phyloP scores from a whole-genome alignment of 495 filamentous ascomycete species.

The Durotheca rogersii region DNA sequence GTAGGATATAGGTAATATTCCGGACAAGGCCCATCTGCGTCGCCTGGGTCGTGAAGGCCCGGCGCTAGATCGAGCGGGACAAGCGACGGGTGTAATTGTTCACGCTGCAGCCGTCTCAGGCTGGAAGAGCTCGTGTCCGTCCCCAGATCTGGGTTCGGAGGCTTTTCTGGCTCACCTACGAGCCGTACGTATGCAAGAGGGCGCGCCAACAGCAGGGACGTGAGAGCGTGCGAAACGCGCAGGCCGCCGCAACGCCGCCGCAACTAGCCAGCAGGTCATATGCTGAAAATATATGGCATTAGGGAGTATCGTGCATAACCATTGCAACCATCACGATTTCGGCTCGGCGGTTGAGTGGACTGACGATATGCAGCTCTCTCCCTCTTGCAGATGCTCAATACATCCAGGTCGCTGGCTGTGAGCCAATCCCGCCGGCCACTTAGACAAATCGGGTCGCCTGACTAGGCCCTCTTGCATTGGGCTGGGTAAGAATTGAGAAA shows the following conservation, averaged over 20 bases:
- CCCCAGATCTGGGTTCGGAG: slow-evolving; percentile 30
- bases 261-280: slow-evolving; percentile 35
- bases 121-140: slow-evolving; percentile 25
- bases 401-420: slow-evolving; percentile 31
- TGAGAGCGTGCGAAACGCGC: slow-evolving; percentile 27
- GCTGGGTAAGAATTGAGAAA: slow-evolving; percentile 34
- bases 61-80: slow-evolving; percentile 28
- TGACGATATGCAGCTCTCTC: slow-evolving; percentile 34
- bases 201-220: slow-evolving; percentile 23
- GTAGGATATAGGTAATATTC: too few species aligned
- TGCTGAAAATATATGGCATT: slow-evolving; percentile 35
- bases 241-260: slow-evolving; percentile 18
- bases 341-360: slow-evolving; percentile 35
- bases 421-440: slow-evolving; percentile 39
- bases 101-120: too few species aligned
- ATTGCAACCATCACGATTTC: slow-evolving; percentile 38
- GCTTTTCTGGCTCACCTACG: slow-evolving; percentile 29
- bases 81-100: slow-evolving; percentile 24
- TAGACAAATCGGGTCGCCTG: slow-evolving; percentile 39
- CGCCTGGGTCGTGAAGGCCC: slow-evolving; percentile 21
- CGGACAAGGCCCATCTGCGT: slow-evolving; percentile 11
- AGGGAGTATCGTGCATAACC: slow-evolving; percentile 35
- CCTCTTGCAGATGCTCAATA: slow-evolving; percentile 36
- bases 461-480: slow-evolving; percentile 36
- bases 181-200: slow-evolving; percentile 31